A percentile compares a stretch with the other conserved stretches of the same genome.
Conservation (phyloP, 2,329 filamentous ascomycete species). For the Diaporthe citrichinensis region DNA sequence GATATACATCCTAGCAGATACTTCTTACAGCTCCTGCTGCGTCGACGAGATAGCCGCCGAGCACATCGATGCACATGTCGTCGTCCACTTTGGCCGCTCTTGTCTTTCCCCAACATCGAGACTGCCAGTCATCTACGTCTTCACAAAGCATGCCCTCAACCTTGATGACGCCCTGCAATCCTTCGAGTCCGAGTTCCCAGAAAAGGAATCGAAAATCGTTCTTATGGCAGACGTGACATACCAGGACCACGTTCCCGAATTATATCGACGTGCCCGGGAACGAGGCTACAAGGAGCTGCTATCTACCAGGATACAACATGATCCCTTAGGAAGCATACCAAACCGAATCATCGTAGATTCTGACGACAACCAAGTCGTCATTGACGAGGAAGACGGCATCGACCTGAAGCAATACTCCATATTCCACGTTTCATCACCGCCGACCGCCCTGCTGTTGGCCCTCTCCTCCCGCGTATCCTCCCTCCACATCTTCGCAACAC, state of each 20-base stretch:
- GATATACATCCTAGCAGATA: slow-evolving; percentile 92
- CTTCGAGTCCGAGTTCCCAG: slow-evolving; percentile 79
- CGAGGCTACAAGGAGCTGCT: slow-evolving; percentile 79
- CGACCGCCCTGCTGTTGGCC: slow-evolving; percentile 86
- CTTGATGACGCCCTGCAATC: slow-evolving; percentile 67
- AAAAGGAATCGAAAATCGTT: slow-evolving; percentile 75
- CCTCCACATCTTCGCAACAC: slow-evolving; percentile 82
- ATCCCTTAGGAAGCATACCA: slow-evolving; percentile 85
- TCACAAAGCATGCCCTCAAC: slow-evolving; percentile 81
- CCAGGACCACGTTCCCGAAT: slow-evolving; percentile 76
- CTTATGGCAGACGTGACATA: slow-evolving; percentile 94
- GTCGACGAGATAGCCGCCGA: slow-evolving; percentile 98
- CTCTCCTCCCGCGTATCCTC: slow-evolving; percentile 85
- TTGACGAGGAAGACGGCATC: slow-evolving; percentile 55
- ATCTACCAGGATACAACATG: slow-evolving; percentile 79
- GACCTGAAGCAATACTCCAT: slow-evolving; percentile 77
- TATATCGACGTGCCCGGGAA: slow-evolving; percentile 68
- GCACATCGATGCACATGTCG: slow-evolving; percentile 89
- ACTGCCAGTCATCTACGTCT: slow-evolving; percentile 91
- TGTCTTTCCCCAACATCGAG: slow-evolving; percentile 92
- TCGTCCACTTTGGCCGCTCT: slow-evolving; percentile 93
- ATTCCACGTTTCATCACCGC: slow-evolving; percentile 88
- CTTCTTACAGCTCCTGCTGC: slow-evolving; percentile 96
- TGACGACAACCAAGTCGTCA: slow-evolving; percentile 51
- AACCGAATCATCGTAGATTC: slow-evolving; percentile 77